Evolutionary conservation across 345 rosid genomes (phyloP), one percentile per base, ranked within the genome.

Genomic region (Camelina hispida): DNA sequence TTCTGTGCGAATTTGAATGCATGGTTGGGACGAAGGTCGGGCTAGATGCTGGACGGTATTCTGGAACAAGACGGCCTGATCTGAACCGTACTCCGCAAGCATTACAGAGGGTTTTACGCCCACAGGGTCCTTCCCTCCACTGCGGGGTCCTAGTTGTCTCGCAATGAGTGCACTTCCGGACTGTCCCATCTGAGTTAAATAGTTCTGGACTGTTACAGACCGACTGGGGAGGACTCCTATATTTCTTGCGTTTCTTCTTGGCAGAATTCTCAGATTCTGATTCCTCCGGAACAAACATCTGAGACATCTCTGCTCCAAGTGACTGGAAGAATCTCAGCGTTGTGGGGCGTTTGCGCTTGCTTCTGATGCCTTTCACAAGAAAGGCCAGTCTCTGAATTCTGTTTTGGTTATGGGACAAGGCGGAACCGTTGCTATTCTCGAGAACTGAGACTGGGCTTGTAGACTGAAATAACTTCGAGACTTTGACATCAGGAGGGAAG

Each of bases 111-210:
- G 97, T 93, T 84, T 90, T 93, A n/a, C 91, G 95, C 6, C 98
- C 98, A 78, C 47, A 66, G 3, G 98, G 98, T 16, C 98, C 98
- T 82, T 89, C 97, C 74, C 98, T 89, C 98, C 98, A 93, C 73
- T 93, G 97, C 4, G 97, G 97, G 65, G 97, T 93, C 76, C 81
- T 85, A 1, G 91, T 87, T 63, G 87, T 86, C 83, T 84, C 84
- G 62, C 98, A 90, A 69, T 87, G 98, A 38, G 76, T 77, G 83
- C 98, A 93, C 82, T 82, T 89, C 72, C 81, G 6, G 67, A 28
- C 30, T 0, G 30, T 28, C 30, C 30, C 30, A 28, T 28, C 30
- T 28, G 30, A 5, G 30, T 28, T 28, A 28, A 28, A 28, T 28
- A 28, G 30, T 28, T 28, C 30, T 28, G 30, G 30, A 28, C 5